phyloP scores from a whole-genome alignment of 768 basidiomycete genomes.

The Tulasnella sp. region DNA sequence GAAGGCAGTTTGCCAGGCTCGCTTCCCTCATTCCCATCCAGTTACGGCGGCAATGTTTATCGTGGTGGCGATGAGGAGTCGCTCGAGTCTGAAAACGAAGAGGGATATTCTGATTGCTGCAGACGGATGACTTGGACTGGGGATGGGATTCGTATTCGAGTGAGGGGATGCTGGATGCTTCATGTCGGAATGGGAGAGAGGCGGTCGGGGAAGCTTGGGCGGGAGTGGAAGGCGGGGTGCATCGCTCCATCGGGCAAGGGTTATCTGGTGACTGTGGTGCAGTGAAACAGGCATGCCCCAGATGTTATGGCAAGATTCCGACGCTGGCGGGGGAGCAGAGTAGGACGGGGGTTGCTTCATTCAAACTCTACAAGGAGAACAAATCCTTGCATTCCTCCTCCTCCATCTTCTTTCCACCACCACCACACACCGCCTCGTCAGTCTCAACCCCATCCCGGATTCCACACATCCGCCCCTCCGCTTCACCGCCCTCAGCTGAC shows the following conservation, averaged over 20 bases:
- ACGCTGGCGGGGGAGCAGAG: not conserved
- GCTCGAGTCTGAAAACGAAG: not conserved
- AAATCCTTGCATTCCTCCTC: not conserved
- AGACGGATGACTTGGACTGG: not conserved
- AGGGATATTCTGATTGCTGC: not conserved
- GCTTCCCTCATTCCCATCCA: not conserved
- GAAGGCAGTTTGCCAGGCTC: not conserved
- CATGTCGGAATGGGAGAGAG: not conserved
- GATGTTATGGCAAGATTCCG: not conserved
- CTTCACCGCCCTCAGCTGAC: not conserved
- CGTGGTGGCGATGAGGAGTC: not conserved
- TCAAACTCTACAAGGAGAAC: not conserved
- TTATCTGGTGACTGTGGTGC: not conserved
- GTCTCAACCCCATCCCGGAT: not conserved
- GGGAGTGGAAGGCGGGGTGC: not conserved
- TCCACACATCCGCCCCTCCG: not conserved
- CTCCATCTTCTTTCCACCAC: not conserved
- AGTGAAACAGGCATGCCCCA: conserved; percentile 3
- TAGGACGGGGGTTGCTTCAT: not conserved
- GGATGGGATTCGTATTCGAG: not conserved
- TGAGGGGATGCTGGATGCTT: not conserved
- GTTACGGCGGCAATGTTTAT: not conserved
- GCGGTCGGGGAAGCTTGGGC: not conserved
- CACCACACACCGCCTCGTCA: not conserved
- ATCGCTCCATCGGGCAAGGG: conserved; percentile 3